Evolutionary conservation across 768 basidiomycete species (phyloP), one percentile per base, ranked within the genome.

Genomic region (Trametes cubensis): DNA sequence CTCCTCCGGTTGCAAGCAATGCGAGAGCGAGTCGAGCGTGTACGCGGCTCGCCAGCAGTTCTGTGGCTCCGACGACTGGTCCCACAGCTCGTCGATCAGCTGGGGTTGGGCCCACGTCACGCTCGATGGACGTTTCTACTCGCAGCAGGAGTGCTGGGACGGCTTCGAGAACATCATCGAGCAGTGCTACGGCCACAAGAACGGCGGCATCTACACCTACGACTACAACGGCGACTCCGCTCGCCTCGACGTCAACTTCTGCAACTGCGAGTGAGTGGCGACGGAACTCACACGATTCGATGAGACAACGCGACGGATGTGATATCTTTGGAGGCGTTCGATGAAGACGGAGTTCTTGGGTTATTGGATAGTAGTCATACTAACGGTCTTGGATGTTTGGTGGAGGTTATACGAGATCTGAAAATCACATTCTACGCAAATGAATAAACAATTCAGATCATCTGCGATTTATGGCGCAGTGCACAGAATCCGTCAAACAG

Each of bases 111-210:
- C 38, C 1, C 51, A 38, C 34, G 38, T 52, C 38, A 39, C 34
- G 34, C 51, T 52, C 20, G 20, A 39, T 20, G 51, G 51, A 6
- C 38, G 11, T n/a, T 52, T 52, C 51, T n/a, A n/a, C n/a, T 39
- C 11, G 11, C 38, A 52, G 51, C 51, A 52, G 51, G 34, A 52
- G 51, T 52, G 51, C 51, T 21, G 30, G 34, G 51, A 52, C 38
- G 51, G 51, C 6, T 52, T 52, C 51, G n/a, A 52, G 51, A 39
- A 39, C 34, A 40, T 52, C 38, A 52, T 52, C 38, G 51, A 52
- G n/a, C 34, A 52, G 34, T 52, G 51, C 51, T 21, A 39, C 38
- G 51, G 51, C 18, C 17, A 52, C 6, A 39, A 40, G 38, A 39
- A 52, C 38, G 51, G 51, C 51, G 51, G 51, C 10, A 23, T 21